Evolutionary conservation across 495 filamentous ascomycete genomes (phyloP).

Genomic region (Talaromyces thailandensis): DNA sequence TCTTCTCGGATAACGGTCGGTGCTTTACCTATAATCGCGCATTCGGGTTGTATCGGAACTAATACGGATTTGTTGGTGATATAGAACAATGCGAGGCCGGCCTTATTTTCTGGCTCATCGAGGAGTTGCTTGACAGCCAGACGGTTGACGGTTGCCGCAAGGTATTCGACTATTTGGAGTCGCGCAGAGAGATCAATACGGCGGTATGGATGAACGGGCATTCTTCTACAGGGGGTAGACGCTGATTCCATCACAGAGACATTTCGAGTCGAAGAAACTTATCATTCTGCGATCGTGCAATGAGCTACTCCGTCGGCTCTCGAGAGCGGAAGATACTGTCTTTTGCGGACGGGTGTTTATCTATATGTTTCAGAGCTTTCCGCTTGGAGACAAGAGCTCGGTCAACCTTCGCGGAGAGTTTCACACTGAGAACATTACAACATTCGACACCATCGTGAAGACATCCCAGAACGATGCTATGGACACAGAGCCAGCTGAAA

Average conservation of each 20-base stretch:
- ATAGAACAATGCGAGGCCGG: conserved; percentile 74
- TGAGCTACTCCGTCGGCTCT: conserved; percentile 83
- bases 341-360: conserved; percentile 97
- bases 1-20: conserved; percentile 71
- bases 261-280: conserved; percentile 75
- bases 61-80: conserved; percentile 14
- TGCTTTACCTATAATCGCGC: conserved; percentile 5
- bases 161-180: conserved; percentile 91
- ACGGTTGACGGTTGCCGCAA: conserved; percentile 83
- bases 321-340: conserved; percentile 88
- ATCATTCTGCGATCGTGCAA: conserved; percentile 90
- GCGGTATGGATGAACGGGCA: conserved; percentile 32
- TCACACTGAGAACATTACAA: conserved; percentile 90
- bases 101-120: conserved; percentile 79
- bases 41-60: neutral
- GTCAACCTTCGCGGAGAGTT: conserved; percentile 96
- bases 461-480: conserved; percentile 29
- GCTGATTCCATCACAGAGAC: conserved; percentile 40
- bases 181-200: conserved; percentile 76
- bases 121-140: conserved; percentile 93
- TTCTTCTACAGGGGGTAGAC: neutral
- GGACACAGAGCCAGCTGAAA: conserved; percentile 55
- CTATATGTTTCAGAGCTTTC: conserved; percentile 95
- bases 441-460: conserved; percentile 54
- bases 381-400: conserved; percentile 89